Evolutionary conservation across 345 rosid genomes (phyloP), one percentile per base, ranked within the genome.

Genomic region (Erysimum cheiranthoides): DNA sequence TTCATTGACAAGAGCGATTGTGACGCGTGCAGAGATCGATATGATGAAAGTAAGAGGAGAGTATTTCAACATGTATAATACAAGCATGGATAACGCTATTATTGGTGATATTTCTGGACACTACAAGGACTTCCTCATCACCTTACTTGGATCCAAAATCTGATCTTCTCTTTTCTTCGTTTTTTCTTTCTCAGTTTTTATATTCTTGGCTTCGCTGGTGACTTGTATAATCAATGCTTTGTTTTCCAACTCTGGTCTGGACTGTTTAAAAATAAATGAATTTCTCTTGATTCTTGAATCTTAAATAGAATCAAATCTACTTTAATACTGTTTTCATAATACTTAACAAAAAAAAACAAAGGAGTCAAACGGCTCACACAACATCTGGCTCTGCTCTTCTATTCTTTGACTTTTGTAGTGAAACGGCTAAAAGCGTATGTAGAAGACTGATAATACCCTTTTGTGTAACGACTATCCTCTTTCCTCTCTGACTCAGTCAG

Each of bases 21-120:
- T 92, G 76, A 75, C 81, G 12, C 86, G 97, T 66, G 92, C 97
- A 28, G 99, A 95, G 73, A 71, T 87, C 0, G 99, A 95, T 84
- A 16, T 84, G 93, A 84, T 77, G 96, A 86, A 77, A 56, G 66
- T 86, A 36, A 85, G 87, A 70, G 96, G 81, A 21, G 93, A 88
- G 82, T 92, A 84, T 57, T 81, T 62, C 72, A 83, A 75, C 49
- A 78, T 81, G 77, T 86, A 82, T 70, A 80, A 86, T 49, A 49
- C 82, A 70, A 83, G 79, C 76, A 83, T 94, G 6, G 93, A 92
- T 51, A 83, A 78, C 13, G 95, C 85, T 27, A 86, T 90, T 42
- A 70, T n/a, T 1, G 96, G 83, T 13, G 97, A 92, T 72, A 85
- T 89, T 28, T 94, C 98, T 0, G 97, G 97, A 61, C 77, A 89